Evolutionary conservation across 768 basidiomycete genomes (phyloP).

Genomic region (Pisolithus marmoratus): DNA sequence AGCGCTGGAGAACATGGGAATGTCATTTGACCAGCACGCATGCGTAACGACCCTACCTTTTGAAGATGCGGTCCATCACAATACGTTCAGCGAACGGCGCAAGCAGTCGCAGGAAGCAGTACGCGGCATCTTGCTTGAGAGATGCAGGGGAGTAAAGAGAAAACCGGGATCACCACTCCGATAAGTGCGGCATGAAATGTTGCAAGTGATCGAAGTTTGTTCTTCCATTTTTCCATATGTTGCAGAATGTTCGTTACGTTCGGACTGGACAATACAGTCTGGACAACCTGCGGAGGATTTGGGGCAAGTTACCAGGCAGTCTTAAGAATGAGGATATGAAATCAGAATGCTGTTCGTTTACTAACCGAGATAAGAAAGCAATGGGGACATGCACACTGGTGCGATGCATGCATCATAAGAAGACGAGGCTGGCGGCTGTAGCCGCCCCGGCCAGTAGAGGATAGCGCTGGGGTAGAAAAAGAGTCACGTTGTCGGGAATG

Average conservation of each 20-base stretch:
- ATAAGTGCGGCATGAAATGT: background rate
- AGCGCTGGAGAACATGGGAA: slow-evolving; percentile 19
- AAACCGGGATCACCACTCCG: background rate
- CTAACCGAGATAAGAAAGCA: too few species aligned
- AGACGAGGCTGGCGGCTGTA: too few species aligned
- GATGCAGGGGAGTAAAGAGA: background rate
- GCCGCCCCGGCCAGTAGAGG: too few species aligned
- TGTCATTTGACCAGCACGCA: slow-evolving; percentile 28
- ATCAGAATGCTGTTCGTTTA: too few species aligned
- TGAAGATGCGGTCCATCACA: slow-evolving; percentile 27
- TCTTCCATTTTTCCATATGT: too few species aligned
- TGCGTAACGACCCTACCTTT: slow-evolving; percentile 36
- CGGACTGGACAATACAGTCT: background rate
- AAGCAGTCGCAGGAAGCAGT: slow-evolving; percentile 11
- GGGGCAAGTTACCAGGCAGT: background rate
- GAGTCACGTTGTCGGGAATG: too few species aligned
- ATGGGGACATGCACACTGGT: too few species aligned
- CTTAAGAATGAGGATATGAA: background rate
- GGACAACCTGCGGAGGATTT: background rate
- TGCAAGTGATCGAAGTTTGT: too few species aligned
- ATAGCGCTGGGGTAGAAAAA: too few species aligned
- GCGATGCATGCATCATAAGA: too few species aligned
- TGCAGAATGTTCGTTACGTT: background rate
- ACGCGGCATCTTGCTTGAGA: background rate
- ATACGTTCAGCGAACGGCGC: slow-evolving; percentile 28